A percentile compares a stretch with the other conserved stretches of the same genome.
phyloP scores from a whole-genome alignment of 2,329 filamentous ascomycete species.

The Thelonectria blattea region DNA sequence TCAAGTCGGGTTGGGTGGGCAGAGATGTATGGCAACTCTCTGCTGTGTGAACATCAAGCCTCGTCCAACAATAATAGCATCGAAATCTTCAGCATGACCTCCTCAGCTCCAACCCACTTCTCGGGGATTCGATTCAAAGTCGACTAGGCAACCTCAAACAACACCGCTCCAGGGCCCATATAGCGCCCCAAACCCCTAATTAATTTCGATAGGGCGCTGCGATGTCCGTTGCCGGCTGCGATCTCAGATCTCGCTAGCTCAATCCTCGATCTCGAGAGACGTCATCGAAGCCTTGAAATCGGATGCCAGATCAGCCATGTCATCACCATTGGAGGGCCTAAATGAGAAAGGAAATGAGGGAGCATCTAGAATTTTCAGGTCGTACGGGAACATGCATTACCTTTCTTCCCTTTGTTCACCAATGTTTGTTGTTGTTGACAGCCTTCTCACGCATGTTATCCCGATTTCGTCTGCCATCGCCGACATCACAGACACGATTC shows the following conservation, averaged over 20 bases:
- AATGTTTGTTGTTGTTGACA: not conserved
- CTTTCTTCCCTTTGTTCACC: not conserved
- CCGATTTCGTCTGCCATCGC: not conserved
- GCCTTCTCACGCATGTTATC: not conserved
- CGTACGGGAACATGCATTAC: not conserved
- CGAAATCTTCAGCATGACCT: no score
- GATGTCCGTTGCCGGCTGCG: not conserved
- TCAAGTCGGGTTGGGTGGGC: no score
- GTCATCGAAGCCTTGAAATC: constrained; percentile 43
- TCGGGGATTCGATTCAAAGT: no score
- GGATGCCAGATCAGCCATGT: constrained; percentile 33
- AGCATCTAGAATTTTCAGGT: not conserved
- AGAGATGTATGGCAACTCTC: no score
- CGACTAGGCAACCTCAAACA: not conserved
- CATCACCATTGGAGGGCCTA: constrained; percentile 27
- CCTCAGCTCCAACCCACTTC: no score
- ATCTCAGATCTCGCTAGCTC: constrained; percentile 32
- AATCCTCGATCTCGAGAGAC: constrained; percentile 40
- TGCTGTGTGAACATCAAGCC: no score
- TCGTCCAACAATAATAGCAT: no score
- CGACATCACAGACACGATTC: not conserved
- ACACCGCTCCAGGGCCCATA: not conserved
- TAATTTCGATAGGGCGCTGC: not conserved
- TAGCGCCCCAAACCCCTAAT: constrained; percentile 9
- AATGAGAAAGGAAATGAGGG: constrained; percentile 13